phyloP scores from a whole-genome alignment of 2,329 filamentous ascomycete species.

The Sclerotinia minor region DNA sequence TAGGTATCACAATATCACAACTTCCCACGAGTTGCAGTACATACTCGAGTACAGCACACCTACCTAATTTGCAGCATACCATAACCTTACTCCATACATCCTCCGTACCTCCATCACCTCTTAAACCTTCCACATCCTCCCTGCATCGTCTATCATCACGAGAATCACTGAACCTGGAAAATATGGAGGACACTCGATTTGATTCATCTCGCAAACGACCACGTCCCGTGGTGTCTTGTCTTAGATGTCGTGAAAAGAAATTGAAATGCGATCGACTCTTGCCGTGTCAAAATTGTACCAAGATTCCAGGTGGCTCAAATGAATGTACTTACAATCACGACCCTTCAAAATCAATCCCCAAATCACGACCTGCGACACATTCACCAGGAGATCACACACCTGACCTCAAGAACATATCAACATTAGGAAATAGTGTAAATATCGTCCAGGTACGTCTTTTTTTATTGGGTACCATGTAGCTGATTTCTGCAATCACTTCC shows the following conservation, averaged over 20 bases:
- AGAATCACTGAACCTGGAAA: not conserved
- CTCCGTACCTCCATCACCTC: not conserved
- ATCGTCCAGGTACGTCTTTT: not conserved
- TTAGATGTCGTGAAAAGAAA: slow-evolving; percentile 63
- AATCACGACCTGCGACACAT: slow-evolving; percentile 11
- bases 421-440: not conserved
- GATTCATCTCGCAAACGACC: slow-evolving; percentile 29
- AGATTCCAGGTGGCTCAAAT: slow-evolving; percentile 15
- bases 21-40: not conserved
- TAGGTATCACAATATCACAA: slow-evolving; percentile 1
- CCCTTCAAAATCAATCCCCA: not conserved
- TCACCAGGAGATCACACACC: slow-evolving; percentile 8
- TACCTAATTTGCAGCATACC: not conserved
- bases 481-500: not conserved
- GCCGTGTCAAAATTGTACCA: slow-evolving; percentile 55
- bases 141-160: not conserved
- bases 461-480: too few species aligned
- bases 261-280: slow-evolving; percentile 59
- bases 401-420: slow-evolving; percentile 4
- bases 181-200: slow-evolving; percentile 23
- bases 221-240: slow-evolving; percentile 50
- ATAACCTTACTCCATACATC: too few species aligned
- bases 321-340: slow-evolving; percentile 27
- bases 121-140: too few species aligned
- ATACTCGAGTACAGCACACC: too few species aligned